Percentiles rank a stretch among this genome's conserved stretches.
These are phyloP conservation scores for Boletus bicolor DNA, from an alignment of 768 basidiomycete genomes.

Conservation along the genomic window DNA sequence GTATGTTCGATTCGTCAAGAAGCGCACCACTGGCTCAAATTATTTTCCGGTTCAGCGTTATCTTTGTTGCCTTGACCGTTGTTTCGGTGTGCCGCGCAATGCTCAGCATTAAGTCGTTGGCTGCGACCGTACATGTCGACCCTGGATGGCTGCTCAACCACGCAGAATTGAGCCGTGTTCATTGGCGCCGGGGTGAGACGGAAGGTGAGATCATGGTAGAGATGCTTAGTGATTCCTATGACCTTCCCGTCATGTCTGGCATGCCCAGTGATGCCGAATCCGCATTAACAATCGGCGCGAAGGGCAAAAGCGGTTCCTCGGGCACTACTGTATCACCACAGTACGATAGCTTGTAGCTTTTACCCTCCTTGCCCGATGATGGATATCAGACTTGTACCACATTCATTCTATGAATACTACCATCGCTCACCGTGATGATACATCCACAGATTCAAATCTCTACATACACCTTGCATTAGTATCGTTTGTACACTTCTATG, in stretches of 20 bases:
- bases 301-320: neutral
- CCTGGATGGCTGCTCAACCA: constrained; percentile 44
- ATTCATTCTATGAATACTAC: neutral
- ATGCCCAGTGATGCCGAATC: neutral
- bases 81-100: constrained; percentile 38
- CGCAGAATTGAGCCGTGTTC: constrained; percentile 43
- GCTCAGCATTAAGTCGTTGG: constrained; percentile 43
- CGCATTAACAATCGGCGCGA: neutral
- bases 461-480: no score
- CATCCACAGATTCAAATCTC: neutral
- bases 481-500: no score
- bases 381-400: neutral
- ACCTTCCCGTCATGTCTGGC: neutral
- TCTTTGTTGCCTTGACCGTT: constrained; percentile 6
- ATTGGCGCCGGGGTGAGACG: constrained; percentile 34
- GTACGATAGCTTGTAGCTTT: neutral
- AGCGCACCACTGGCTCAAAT: neutral
- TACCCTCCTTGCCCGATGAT: neutral
- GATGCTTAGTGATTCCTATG: neutral
- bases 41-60: neutral
- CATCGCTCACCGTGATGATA: neutral
- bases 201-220: constrained; percentile 37
- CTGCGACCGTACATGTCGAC: constrained; percentile 39
- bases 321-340: neutral
- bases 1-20: constrained; percentile 1